Evolutionary conservation across 2,329 filamentous ascomycete genomes (phyloP).

Genomic region (Alternaria gansuensis): DNA sequence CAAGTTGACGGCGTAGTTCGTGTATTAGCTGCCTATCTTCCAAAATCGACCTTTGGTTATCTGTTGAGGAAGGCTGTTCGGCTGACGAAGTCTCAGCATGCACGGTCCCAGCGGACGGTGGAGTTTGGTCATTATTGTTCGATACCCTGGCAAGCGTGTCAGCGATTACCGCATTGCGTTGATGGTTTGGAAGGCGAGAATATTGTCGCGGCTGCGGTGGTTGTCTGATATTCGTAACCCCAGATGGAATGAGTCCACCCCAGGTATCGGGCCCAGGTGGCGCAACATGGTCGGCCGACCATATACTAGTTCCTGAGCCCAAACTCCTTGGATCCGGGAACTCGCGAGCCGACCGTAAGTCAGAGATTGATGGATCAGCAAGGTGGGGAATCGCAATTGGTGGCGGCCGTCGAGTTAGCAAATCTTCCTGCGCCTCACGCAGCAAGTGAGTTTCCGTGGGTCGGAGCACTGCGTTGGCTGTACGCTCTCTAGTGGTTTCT

Average conservation of each 20-base stretch:
- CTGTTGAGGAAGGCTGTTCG: neutral
- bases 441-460: neutral
- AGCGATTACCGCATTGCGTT: neutral
- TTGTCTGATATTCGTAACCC: neutral
- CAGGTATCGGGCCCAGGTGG: neutral
- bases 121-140: neutral
- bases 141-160: neutral
- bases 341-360: conserved; percentile 5
- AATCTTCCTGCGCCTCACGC: neutral
- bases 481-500: neutral
- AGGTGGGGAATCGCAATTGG: conserved; percentile 4
- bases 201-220: neutral
- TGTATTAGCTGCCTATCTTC: neutral
- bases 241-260: too few species aligned
- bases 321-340: neutral
- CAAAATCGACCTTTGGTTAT: too few species aligned
- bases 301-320: conserved; percentile 3
- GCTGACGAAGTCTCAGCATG: neutral
- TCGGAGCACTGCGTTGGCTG: neutral
- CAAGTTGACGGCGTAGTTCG: neutral
- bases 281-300: neutral
- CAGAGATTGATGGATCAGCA: conserved; percentile 1
- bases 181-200: neutral
- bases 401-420: neutral
- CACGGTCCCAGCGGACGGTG: neutral